Conservation (phyloP, 108 stramenopile species). For the Bacterosira constricta region DNA sequence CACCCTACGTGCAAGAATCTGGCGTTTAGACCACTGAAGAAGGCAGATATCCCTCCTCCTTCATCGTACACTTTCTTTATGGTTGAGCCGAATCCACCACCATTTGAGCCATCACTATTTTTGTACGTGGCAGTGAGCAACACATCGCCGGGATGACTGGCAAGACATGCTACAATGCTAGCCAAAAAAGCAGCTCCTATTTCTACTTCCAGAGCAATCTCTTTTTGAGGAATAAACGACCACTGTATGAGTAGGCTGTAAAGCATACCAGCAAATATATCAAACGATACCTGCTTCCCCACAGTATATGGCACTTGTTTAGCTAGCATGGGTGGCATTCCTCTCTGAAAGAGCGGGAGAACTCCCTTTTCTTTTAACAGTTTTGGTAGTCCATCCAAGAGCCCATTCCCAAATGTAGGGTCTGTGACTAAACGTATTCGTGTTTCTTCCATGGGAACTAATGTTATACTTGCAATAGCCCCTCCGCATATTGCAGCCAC, state of each 20-base stretch:
- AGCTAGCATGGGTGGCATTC: slow-evolving; percentile 64
- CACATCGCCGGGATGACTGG: slow-evolving; percentile 72
- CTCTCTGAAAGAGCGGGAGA: slow-evolving; percentile 28
- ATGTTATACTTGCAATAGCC: slow-evolving; percentile 50
- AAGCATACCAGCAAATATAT: slow-evolving; percentile 47
- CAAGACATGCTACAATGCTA: slow-evolving; percentile 62
- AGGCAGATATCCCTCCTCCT: slow-evolving; percentile 40
- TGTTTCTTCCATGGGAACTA: slow-evolving; percentile 65
- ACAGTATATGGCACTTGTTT: slow-evolving; percentile 95
- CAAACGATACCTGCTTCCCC: slow-evolving; percentile 90
- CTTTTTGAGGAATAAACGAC: slow-evolving; percentile 20
- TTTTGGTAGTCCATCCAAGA: slow-evolving; percentile 29
- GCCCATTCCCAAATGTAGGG: slow-evolving; percentile 36
- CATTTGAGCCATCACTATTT: slow-evolving; percentile 1
- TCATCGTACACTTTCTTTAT: slow-evolving; percentile 24
- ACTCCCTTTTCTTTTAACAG: slow-evolving; percentile 32
- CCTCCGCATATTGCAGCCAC: slow-evolving; percentile 58
- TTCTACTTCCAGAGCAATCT: slow-evolving; percentile 36
- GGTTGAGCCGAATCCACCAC: slow-evolving; percentile 18
- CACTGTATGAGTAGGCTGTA: slow-evolving; percentile 20
- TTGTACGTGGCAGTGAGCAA: slow-evolving; percentile 62
- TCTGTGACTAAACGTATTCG: slow-evolving; percentile 68
- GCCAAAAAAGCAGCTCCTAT: slow-evolving; percentile 52
- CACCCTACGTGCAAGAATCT: slow-evolving; percentile 67
- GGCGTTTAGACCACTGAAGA: slow-evolving; percentile 50